Base-by-base conservation (phyloP, 1,284 basidiomycete genomes). In the Pascua sp. region DNA sequence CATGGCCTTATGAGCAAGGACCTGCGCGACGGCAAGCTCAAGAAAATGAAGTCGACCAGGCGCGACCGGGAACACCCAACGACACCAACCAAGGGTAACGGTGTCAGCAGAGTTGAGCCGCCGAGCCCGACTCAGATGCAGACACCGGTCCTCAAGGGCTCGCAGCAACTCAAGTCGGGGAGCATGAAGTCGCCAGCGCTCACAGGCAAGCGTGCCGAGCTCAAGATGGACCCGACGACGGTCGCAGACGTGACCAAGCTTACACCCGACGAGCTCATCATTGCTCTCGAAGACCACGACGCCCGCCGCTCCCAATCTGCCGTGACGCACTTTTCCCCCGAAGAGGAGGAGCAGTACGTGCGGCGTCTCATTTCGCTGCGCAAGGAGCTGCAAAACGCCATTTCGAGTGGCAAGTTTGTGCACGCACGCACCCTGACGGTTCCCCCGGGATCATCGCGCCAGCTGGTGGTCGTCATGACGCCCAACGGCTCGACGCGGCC, bases 271-370 rank as follows among this genome's bases (percentile, higher is more conserved):
- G 74, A 79, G 56, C 68, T 80, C 9, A 63, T 81, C 4, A 62
- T 70, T 3, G 77, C 80, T 4, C 66, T 80, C 48, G 80, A 81
- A 62, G 66, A 68, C 4, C 79, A 80, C 53, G 73, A 77, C 38
- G 67, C 69, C 36, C 67, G 70, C 47, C 71, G 76, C 42, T 67
- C 73, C 43, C 70, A 67, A 13, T 65, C 76, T 15, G 71, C 75
- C 51, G 70, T 79, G 16, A 76, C 73, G 15, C 67, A 71, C 46
- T 56, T 67, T 8, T 73, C 70, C 16, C 66, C 75, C 5, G 78
- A 80, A 49, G 75, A 79, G 12, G 80, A 81, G 61, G 80, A 81
- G 63, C 71, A 72, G n/a, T 78, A 72, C 54, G 80, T 81, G 11
- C 68, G 77, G 9, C 68, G 75, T 42, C 75, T 74, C 41, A 74